Conservation (phyloP, 2,329 filamentous ascomycete genomes). For the Verticillium albo-atrum region DNA sequence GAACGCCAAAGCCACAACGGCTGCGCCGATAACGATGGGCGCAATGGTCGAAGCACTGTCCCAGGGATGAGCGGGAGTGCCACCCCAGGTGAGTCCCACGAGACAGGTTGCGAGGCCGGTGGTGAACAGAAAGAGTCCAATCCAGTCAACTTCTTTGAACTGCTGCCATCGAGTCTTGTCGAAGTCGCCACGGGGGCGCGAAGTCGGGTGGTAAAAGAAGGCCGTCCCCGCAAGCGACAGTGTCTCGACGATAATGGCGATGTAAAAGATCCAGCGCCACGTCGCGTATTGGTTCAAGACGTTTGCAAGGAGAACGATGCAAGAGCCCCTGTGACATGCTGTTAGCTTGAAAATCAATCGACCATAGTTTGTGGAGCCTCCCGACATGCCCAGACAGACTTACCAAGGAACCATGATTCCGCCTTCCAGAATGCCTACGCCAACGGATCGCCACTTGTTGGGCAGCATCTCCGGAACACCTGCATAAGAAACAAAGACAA, state of each 20-base stretch:
- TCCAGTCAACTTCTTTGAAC: slow-evolving; percentile 23
- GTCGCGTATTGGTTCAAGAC: slow-evolving; percentile 20
- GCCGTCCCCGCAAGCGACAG: slow-evolving; percentile 17
- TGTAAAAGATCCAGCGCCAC: slow-evolving; percentile 22
- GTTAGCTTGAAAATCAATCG: background rate
- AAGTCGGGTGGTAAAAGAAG: slow-evolving; percentile 20
- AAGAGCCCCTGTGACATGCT: slow-evolving; percentile 16
- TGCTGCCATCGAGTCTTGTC: slow-evolving; percentile 22
- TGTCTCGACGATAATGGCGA: slow-evolving; percentile 19
- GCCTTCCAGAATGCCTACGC: slow-evolving; percentile 10
- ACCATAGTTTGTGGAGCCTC: slow-evolving; percentile 12
- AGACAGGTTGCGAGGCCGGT: slow-evolving; percentile 15
- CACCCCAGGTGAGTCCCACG: slow-evolving; percentile 16
- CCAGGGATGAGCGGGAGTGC: slow-evolving; percentile 7
- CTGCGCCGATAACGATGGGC: slow-evolving; percentile 14
- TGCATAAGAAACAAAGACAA: slow-evolving; percentile 26
- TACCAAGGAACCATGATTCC: slow-evolving; percentile 9
- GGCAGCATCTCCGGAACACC: slow-evolving; percentile 27
- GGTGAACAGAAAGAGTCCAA: slow-evolving; percentile 17
- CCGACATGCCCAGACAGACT: slow-evolving; percentile 8
- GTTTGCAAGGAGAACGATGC: slow-evolving; percentile 21
- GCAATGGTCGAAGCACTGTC: slow-evolving; percentile 11
- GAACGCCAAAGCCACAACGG: slow-evolving; percentile 12
- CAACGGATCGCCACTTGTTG: slow-evolving; percentile 24
- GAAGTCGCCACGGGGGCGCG: slow-evolving; percentile 20